Conservation (phyloP, 2,329 filamentous ascomycete species). For the Colletotrichum tanaceti region DNA sequence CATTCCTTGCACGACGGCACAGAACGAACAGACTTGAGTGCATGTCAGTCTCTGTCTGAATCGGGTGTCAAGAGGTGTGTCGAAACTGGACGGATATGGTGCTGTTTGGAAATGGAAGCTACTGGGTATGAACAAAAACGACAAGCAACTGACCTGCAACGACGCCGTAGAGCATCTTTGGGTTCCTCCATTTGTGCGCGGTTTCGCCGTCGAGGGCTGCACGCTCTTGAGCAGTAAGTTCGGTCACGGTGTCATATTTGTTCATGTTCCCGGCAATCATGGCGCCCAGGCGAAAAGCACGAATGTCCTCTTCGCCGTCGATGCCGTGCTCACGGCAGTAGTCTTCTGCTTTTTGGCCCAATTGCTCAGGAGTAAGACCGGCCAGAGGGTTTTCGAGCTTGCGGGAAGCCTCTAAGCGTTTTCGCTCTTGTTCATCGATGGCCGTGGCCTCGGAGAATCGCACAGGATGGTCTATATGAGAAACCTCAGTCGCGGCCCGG, state of each 20-base stretch:
- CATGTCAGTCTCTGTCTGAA: background rate
- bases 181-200: conserved; percentile 75
- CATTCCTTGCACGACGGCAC: conserved; percentile 76
- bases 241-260: conserved; percentile 61
- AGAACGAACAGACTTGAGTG: conserved; percentile 67
- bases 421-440: conserved; percentile 44
- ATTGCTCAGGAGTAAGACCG: conserved; percentile 56
- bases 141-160: conserved; percentile 60
- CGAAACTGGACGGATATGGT: background rate
- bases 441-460: conserved; percentile 28
- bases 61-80: too few species aligned
- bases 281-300: conserved; percentile 70
- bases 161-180: conserved; percentile 72
- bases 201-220: conserved; percentile 69
- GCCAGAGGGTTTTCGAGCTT: conserved; percentile 57
- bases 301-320: conserved; percentile 65
- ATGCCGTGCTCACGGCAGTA: conserved; percentile 69
- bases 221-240: conserved; percentile 69
- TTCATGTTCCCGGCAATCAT: conserved; percentile 66
- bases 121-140: background rate
- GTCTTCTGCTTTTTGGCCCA: conserved; percentile 66
- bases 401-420: conserved; percentile 51
- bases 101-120: background rate
- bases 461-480: conserved; percentile 23
- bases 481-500: conserved; percentile 8